Evolutionary conservation across 148 eudicot species (phyloP).

Genomic region (Persicaria maculosa): DNA sequence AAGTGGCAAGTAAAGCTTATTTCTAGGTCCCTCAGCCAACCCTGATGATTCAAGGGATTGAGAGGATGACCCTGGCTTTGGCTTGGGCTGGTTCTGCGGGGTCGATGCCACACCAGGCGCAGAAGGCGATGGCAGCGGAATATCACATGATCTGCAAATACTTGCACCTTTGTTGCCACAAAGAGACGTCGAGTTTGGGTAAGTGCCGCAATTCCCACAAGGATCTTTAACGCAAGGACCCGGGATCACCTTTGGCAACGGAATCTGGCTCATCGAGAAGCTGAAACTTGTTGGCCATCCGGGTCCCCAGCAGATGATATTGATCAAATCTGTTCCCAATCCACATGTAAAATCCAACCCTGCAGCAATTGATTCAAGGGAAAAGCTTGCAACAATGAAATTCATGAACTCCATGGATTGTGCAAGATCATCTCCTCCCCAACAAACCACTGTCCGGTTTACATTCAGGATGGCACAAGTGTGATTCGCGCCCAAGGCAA

Average conservation of each 20-base stretch:
- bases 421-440: slow-evolving; percentile 33
- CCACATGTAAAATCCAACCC: slow-evolving; percentile 49
- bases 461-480: slow-evolving; percentile 36
- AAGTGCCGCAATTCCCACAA: slow-evolving; percentile 35
- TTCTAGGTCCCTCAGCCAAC: background rate
- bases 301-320: slow-evolving; percentile 41
- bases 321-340: slow-evolving; percentile 28
- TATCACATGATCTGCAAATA: slow-evolving; percentile 39
- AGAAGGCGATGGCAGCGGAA: slow-evolving; percentile 21
- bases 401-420: background rate
- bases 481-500: slow-evolving; percentile 45
- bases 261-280: slow-evolving; percentile 16
- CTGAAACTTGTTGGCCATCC: slow-evolving; percentile 33
- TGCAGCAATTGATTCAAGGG: slow-evolving; percentile 38
- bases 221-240: slow-evolving; percentile 37
- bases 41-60: background rate
- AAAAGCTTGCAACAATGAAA: slow-evolving; percentile 14
- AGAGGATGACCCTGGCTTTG: background rate
- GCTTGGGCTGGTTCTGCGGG: background rate
- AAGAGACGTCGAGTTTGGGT: slow-evolving; percentile 33
- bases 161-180: slow-evolving; percentile 29
- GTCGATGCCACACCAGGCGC: background rate
- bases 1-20: slow-evolving; percentile 3
- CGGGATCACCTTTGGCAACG: slow-evolving; percentile 36
- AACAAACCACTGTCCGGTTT: slow-evolving; percentile 40